Conservation (phyloP, 2,329 filamentous ascomycete genomes). For the Epichloe elymi region DNA sequence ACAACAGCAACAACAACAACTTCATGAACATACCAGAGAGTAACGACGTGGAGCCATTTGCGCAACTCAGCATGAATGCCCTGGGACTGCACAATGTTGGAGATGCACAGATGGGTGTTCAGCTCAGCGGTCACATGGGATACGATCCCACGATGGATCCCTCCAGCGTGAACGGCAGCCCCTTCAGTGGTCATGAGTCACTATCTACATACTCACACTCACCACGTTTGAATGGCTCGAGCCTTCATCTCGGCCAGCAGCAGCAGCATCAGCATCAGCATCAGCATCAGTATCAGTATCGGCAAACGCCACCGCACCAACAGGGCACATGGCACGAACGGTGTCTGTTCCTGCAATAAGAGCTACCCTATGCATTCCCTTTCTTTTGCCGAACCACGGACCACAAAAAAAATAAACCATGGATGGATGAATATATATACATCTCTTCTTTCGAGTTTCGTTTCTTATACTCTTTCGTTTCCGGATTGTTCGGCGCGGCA, state of each 20-base stretch:
- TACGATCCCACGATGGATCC: slow-evolving; percentile 20
- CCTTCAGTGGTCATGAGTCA: slow-evolving; percentile 23
- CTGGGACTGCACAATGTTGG: slow-evolving; percentile 19
- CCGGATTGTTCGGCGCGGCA: background rate
- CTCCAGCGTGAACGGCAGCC: slow-evolving; percentile 21
- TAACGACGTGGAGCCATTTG: slow-evolving; percentile 19
- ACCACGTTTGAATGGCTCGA: slow-evolving; percentile 15
- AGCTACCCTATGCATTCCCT: background rate
- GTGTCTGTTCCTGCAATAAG: slow-evolving; percentile 9
- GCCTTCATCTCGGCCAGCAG: background rate
- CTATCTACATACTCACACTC: slow-evolving; percentile 22
- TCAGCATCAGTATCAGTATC: slow-evolving; percentile 4
- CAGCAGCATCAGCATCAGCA: slow-evolving; percentile 7
- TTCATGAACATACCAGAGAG: slow-evolving; percentile 15
- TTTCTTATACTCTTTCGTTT: background rate
- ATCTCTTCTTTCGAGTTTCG: background rate
- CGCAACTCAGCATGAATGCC: slow-evolving; percentile 15
- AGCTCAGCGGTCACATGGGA: slow-evolving; percentile 10
- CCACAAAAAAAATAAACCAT: background rate
- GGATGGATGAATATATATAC: background rate
- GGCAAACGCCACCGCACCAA: background rate
- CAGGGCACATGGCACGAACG: slow-evolving; percentile 13
- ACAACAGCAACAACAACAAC: slow-evolving; percentile 6
- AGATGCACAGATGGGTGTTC: slow-evolving; percentile 13
- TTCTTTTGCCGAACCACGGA: background rate